A percentile compares a stretch with the other conserved stretches of the same genome.
These are phyloP conservation scores for Xanthoparmelia taractica DNA, from an alignment of 495 filamentous ascomycete genomes.

Conservation along the genomic window DNA sequence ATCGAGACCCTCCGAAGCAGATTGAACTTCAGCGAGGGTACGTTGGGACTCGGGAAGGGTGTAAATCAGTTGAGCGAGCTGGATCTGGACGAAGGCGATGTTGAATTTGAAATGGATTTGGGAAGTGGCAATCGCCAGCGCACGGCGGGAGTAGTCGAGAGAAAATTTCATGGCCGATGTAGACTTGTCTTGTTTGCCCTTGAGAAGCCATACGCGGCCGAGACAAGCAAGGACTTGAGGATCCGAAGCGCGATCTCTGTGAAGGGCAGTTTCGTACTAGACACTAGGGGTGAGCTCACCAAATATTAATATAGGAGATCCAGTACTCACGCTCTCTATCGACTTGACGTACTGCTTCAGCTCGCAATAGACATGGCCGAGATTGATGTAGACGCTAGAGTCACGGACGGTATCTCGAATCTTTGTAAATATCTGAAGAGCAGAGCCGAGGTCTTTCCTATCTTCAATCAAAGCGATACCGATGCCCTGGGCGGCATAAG, in stretches of 20 bases:
- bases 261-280: conserved; percentile 79
- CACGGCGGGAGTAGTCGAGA: conserved; percentile 82
- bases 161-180: conserved; percentile 75
- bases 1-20: conserved; percentile 76
- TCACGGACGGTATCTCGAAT: conserved; percentile 84
- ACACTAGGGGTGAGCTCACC: conserved; percentile 1
- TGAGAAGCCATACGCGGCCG: conserved; percentile 86
- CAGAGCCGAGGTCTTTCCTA: conserved; percentile 72
- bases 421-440: conserved; percentile 78
- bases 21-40: conserved; percentile 68
- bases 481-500: conserved; percentile 91
- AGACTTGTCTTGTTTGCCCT: conserved; percentile 72
- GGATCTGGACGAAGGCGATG: conserved; percentile 92
- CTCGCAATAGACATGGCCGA: conserved; percentile 88
- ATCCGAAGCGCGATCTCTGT: conserved; percentile 72
- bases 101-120: conserved; percentile 93
- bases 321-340: conserved; percentile 60
- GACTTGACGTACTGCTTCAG: conserved; percentile 79
- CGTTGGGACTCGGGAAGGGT: conserved; percentile 64
- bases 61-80: conserved; percentile 77
- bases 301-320: neutral
- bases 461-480: conserved; percentile 91
- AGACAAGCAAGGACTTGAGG: conserved; percentile 80
- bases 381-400: conserved; percentile 76
- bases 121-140: conserved; percentile 67